Conservation (phyloP, 129 eudicot genomes). For the Lactuca saligna region DNA sequence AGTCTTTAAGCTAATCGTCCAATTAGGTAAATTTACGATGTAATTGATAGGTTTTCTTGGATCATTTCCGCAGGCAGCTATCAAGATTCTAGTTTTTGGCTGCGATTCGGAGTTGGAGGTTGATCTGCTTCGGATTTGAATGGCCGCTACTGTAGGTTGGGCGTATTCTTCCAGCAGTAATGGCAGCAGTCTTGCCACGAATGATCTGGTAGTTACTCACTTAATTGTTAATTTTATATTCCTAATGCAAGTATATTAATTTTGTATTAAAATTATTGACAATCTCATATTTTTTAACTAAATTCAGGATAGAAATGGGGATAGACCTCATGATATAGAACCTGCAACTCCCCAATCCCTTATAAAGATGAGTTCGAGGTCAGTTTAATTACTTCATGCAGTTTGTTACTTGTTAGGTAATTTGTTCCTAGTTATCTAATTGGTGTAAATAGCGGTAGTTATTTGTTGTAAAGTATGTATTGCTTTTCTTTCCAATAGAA, state of each 20-base stretch:
- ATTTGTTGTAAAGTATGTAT: slow-evolving; percentile 7
- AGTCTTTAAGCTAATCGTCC: not conserved
- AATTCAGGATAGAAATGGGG: slow-evolving; percentile 90
- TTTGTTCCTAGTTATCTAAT: slow-evolving; percentile 8
- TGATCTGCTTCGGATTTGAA: slow-evolving; percentile 41
- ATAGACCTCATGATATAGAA: slow-evolving; percentile 71
- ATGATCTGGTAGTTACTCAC: slow-evolving; percentile 58
- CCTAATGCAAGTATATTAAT: not conserved
- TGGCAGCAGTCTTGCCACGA: slow-evolving; percentile 54
- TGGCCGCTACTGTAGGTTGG: slow-evolving; percentile 83
- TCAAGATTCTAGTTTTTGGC: slow-evolving; percentile 19
- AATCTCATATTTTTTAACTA: slow-evolving; percentile 15
- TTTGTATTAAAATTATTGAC: slow-evolving; percentile 13
- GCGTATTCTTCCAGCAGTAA: slow-evolving; percentile 77
- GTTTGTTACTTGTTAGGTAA: not conserved
- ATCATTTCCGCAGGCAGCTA: slow-evolving; percentile 41
- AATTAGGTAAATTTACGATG: slow-evolving; percentile 5
- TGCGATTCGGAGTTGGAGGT: slow-evolving; percentile 34
- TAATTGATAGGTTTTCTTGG: slow-evolving; percentile 10
- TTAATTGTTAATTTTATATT: not conserved
- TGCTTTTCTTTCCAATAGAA: slow-evolving; percentile 13
- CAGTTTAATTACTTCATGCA: slow-evolving; percentile 16
- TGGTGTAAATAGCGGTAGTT: not conserved
- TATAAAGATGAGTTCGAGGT: slow-evolving; percentile 75
- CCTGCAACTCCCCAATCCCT: slow-evolving; percentile 76